Evolutionary conservation across 495 filamentous ascomycete species (phyloP), one percentile per base, ranked within the genome.

Genomic region (Podospora fimiseda): DNA sequence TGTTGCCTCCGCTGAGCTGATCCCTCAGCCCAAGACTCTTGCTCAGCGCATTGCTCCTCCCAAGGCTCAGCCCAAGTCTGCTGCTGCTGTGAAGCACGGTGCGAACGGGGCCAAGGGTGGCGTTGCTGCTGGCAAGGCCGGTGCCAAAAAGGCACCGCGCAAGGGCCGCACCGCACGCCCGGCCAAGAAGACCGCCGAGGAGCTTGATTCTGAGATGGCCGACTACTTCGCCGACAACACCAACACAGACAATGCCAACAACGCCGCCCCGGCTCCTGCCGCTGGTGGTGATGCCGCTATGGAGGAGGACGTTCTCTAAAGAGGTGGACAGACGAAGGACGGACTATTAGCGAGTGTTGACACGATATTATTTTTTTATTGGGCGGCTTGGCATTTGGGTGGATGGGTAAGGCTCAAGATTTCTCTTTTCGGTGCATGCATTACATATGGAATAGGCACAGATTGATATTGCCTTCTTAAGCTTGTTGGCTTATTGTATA

Each of bases 131-230:
- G 75, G 73, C 50, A 74, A 74, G 59, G 74, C 76, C 36, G 78
- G 76, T 42, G 72, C 73, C 43, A 73, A 73, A 69, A 77, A 80
- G 58, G 69, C 37, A 1, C 37, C 43, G n/a, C 45, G 73, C 53
- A 69, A 76, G 24, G 73, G 68, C 36, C 79, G 80, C 50, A 80
- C 71, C 58, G 67, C 74, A 54, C 87, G 88, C 47, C 81, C 81
- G 5, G 69, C 77, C n/a, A 95, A 94, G 83, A 95, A 95, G 83
- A 90, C 88, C 9, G 80, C 83, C 2, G 90, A 95, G 65, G 89
- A 96, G 72, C 77, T 96, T 9, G 91, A 96, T 66, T 88, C 87
- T 7, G 91, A 96, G 61, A 95, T 96, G 91, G 79, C 80, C 6
- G 91, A 96, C 60, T 96, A 95, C 72, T 95, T 92, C 60, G 80